Base-by-base conservation (phyloP, 352 stramenopile genomes). In the Phytophthora foliorum region DNA sequence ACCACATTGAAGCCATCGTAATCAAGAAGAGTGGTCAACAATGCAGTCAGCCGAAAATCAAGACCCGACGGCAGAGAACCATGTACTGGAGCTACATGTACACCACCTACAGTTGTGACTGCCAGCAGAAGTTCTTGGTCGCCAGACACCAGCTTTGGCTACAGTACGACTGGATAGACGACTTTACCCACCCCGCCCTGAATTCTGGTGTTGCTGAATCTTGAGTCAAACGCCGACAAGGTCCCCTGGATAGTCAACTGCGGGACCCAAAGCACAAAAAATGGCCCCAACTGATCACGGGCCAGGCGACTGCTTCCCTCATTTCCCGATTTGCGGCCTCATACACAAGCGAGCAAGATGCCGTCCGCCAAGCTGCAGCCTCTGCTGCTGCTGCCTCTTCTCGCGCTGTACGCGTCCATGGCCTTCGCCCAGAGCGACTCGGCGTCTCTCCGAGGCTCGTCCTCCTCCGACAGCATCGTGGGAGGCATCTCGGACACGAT, bases 151-250 rank as follows among this genome's bases (percentile, higher is more conserved):
- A n/a, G n/a, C n/a, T n/a, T n/a, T n/a, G n/a, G n/a, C n/a, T n/a
- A n/a, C n/a, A n/a, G n/a, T n/a, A n/a, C n/a, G n/a, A n/a, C n/a
- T n/a, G n/a, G n/a, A n/a, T n/a, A n/a, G n/a, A n/a, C n/a, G n/a
- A n/a, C n/a, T n/a, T n/a, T n/a, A n/a, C n/a, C n/a, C n/a, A n/a
- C n/a, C n/a, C n/a, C n/a, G n/a, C n/a, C n/a, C n/a, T n/a, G n/a
- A n/a, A n/a, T n/a, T n/a, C n/a, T n/a, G n/a, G n/a, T n/a, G n/a
- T n/a, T n/a, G n/a, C n/a, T n/a, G n/a, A n/a, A n/a, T n/a, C n/a
- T n/a, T n/a, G n/a, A 71, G 63, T 67, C 63, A 71, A 62, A 67
- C 48, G 63, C 21, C n/a, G n/a, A n/a, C n/a, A n/a, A 49, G 38
- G 14, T 14, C 36, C 29, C 22, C 27, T 65, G 62, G 45, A 70